Evolutionary conservation across 257 asterid species (phyloP).

Genomic region (Hygrophila difformis): DNA sequence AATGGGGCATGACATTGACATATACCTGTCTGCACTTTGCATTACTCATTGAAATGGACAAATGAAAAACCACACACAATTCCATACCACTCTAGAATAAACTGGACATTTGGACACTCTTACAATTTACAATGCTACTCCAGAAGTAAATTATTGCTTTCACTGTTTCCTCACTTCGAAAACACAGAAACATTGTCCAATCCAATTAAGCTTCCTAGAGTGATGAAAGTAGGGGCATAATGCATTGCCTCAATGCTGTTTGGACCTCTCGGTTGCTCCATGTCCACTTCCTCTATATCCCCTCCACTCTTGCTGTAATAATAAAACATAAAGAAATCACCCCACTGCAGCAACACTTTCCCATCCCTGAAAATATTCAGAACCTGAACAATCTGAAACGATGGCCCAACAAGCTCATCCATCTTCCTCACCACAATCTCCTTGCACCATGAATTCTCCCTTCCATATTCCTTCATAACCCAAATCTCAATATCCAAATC

Average conservation of each 20-base stretch:
- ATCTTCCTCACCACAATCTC: conserved; percentile 26
- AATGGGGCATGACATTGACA: too few species aligned
- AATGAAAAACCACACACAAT: too few species aligned
- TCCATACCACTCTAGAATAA: too few species aligned
- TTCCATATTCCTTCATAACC: conserved; percentile 49
- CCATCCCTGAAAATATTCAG: conserved; percentile 33
- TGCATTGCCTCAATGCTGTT: conserved; percentile 34
- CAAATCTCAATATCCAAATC: conserved; percentile 27
- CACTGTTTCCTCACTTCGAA: too few species aligned
- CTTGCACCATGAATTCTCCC: conserved; percentile 31
- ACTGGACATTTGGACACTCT: too few species aligned
- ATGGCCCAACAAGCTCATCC: conserved; percentile 18
- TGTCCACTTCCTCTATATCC: conserved; percentile 19
- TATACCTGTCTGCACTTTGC: too few species aligned
- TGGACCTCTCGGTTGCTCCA: conserved; percentile 31
- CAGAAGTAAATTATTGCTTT: too few species aligned
- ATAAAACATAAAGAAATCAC: conserved; percentile 25
- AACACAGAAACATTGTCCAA: conserved; percentile 20
- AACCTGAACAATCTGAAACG: conserved; percentile 24
- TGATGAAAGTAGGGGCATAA: conserved; percentile 29
- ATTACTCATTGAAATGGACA: too few species aligned
- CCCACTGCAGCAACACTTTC: conserved; percentile 32
- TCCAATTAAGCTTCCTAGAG: conserved; percentile 18
- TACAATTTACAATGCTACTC: background rate
- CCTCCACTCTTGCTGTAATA: conserved; percentile 22